Base-by-base conservation (phyloP, 768 basidiomycete genomes). In the Mycena leptocephala region DNA sequence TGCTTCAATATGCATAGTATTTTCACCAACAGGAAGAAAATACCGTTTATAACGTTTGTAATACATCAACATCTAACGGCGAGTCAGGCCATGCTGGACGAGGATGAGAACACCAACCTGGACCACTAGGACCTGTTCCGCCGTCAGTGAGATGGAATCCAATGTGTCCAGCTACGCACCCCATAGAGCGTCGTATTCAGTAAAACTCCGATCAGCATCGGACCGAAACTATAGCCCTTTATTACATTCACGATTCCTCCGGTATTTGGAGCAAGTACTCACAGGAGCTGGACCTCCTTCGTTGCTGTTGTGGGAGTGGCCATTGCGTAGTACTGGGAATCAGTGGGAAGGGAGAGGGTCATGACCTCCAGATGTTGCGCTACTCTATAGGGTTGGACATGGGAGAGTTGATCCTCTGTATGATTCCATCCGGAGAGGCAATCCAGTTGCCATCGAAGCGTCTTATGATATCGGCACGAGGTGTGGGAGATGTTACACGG, bases 31-130 rank as follows among this genome's bases (percentile, higher is more conserved):
- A 4, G 16, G 41, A 33, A 28, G 37, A 24, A 56, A 53, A 43
- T 33, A 68, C 75, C 43, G 37, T 69, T 53, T 70, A 59, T 75
- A 70, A 32, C 58, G 74, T 3, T 51, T 62, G 51, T 63, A 75
- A 51, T 75, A 75, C 16, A 64, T 62, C 13, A 65, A 43, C 48
- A 75, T 26, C 74, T 75, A 39, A 55, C 53, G 41, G 2, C 24
- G 1, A 24, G 22, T 68, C 26, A 53, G 33, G 18, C 7, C 5
- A 18, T 5, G 37, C 8, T 33, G 30, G 20, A 46, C 26, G n/a
- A 63, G n/a, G n/a, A 33, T 7, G 16, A 1, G 24, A 7, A 61
- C 13, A 35, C 62, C 3, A 24, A 66, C 74, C 62, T 76, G 69
- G 5, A 76, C 74, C 16, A 76, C 13, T 22, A 76, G 11, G 11